Evolutionary conservation across 1,284 basidiomycete genomes (phyloP), one percentile per base, ranked within the genome.

Genomic region (Tetrapyrgos nigripes): DNA sequence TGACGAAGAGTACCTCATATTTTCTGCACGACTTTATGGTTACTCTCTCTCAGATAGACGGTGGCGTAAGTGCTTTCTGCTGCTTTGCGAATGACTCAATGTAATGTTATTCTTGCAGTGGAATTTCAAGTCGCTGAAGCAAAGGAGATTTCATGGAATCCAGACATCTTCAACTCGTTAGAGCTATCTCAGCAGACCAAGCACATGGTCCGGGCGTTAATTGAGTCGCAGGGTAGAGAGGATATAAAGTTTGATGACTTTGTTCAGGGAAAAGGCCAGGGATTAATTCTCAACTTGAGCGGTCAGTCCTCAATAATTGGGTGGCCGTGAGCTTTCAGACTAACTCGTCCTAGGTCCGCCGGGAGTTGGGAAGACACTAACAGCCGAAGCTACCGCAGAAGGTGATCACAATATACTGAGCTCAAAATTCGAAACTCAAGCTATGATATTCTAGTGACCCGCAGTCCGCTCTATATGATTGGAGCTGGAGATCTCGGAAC

Each of bases 341-440:
- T 40, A 9, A 17, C 3, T 62, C 71, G 21, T 64, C 66, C 24
- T 69, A 40, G 37, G 73, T 8, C 58, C 55, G 19, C 70, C 68
- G 26, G 71, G 70, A 2, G 66, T 66, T 44, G 75, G 76, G 8
- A 78, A 78, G 64, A 76, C 76, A 5, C 64, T 78, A 47, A 76
- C 75, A 4, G 74, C 73, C 1, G 76, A 77, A 62, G 73, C 74
- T 5, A 64, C 73, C 26, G 70, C 73, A 4, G 74, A 76, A 54
- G 53, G 63, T 33, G 13, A 24, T 23, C 26, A 43, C 31, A 56
- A 14, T 14, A 33, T 8, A 8, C 14, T 33, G 8, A 8, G 31
- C 14, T 33, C 31, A 14, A 14, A 8, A 8, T 8, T 33, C 31
- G 8, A 8, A 33, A 8, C 8, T 33, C 14, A 33, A 8, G 19